Evolutionary conservation across 2,329 filamentous ascomycete genomes (phyloP), one percentile per base, ranked within the genome.

Genomic region (Fusarium temperatum): DNA sequence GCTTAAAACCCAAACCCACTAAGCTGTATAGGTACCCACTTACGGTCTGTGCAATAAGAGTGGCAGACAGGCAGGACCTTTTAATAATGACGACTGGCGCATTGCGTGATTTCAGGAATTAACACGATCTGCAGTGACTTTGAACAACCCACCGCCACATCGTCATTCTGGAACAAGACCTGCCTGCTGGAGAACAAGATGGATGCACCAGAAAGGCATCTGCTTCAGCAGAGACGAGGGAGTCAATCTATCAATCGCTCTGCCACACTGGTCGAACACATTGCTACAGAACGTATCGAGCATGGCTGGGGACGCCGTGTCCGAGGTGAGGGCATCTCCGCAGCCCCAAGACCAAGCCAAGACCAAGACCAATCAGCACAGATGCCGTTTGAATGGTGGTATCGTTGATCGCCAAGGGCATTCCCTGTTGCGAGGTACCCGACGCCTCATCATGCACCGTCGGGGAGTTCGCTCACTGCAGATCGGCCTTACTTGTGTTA

Each of bases 81-180:
- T 22, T 28, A 42, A n/a, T 32, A n/a, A 30, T 66, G 48, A 51
- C 50, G 50, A 17, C 30, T 51, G 15, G 44, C 20, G 20, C 9
- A 73, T 74, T 61, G 57, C 62, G 58, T 73, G 66, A 50, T 74
- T 44, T 5, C 39, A 24, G n/a, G 41, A 32, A n/a, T 28, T 22
- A 45, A 62, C 44, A 15, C 48, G 53, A 70, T 62, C 30, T 42
- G 28, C 24, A 24, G 48, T 51, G n/a, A 24, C 14, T 20, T 1
- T 36, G 35, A 36, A 9, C 32, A 35, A 28, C 30, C 41, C 20
- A 24, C 56, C 64, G 64, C 51, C 64, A 67, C 51, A 17, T 14
- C 63, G 56, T 56, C 63, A 68, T 55, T n/a, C 28, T 35, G 24
- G 38, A 39, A 48, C 9, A 39, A 10, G 54, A n/a, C 42, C 42